Evolutionary conservation across 805 yeast genomes (phyloP), one percentile per base, ranked within the genome.

Genomic region (Kockiozyma suomiensis): DNA sequence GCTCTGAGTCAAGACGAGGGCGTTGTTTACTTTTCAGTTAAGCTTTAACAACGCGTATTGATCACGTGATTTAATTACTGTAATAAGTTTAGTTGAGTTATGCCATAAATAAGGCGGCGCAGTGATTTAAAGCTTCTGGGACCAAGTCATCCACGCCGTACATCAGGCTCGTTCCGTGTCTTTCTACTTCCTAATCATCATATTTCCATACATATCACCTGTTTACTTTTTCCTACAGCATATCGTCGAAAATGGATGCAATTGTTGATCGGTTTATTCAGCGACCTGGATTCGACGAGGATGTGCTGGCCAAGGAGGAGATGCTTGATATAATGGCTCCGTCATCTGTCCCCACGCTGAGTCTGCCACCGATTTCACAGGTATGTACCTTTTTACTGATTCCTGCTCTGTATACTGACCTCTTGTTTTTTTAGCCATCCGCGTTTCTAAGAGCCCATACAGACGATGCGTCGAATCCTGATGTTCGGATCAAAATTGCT

Each of bases 361-460:
- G 70, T 23, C 70, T 71, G 53, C 73, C 74, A 1, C 74, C 74
- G 23, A 67, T 71, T 47, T 59, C 71, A 19, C 68, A 70, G 56
- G 72, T 69, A 32, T 17, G 32, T 19, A n/a, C n/a, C 45, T 4
- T 45, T 25, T n/a, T n/a, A 35, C 10, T 30, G 47, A 35, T 19
- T 28, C n/a, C 40, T 37, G 26, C 8, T 19, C 6, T 5, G 2
- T 17, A 40, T 40, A 21, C 26, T 43, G n/a, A 19, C 43, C 21
- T 15, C 13, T 23, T 35, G 4, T 35, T 8, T 23, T 32, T 25
- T 52, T 85, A 87, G 68, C 98, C 99, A 33, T 84, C 97, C 5
- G 96, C 88, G 56, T 93, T 93, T 73, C 79, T 94, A 67, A 82
- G 98, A 74, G 97, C 97, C n/a, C 97, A 94, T 75, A 94, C 99